Conservation (phyloP, 139 green algal genomes). For the Closterium sp. region DNA sequence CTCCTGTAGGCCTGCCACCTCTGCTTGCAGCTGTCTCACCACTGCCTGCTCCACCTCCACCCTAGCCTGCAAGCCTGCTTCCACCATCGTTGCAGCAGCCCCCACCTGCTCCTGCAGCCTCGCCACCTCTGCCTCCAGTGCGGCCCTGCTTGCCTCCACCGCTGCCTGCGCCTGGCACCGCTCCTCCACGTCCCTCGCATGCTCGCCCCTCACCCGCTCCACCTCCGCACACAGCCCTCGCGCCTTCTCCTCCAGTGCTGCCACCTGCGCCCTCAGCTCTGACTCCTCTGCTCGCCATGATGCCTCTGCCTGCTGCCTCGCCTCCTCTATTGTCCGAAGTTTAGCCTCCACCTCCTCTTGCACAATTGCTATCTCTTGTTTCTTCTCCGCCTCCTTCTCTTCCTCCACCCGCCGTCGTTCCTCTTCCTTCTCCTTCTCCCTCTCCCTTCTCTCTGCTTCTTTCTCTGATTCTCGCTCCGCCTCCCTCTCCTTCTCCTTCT, state of each 20-base stretch:
- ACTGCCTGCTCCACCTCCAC: background rate
- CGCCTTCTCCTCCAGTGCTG: background rate
- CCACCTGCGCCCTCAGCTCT: background rate
- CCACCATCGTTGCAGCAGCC: background rate
- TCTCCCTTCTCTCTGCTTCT: too few relatives aligned
- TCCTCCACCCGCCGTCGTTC: background rate
- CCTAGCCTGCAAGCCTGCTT: background rate
- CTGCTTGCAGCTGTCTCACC: background rate
- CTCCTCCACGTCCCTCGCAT: background rate
- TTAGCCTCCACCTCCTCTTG: background rate
- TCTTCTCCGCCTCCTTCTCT: background rate
- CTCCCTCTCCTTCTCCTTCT: too few relatives aligned
- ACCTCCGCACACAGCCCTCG: background rate
- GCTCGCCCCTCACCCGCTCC: background rate
- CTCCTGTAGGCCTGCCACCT: too few relatives aligned
- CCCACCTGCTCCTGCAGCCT: too few relatives aligned
- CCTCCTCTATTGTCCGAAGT: too few relatives aligned
- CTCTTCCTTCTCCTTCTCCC: too few relatives aligned
- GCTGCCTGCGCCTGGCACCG: background rate
- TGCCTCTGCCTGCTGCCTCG: background rate
- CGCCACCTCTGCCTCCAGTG: background rate
- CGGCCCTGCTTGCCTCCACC: background rate
- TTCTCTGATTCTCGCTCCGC: too few relatives aligned
- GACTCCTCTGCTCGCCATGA: background rate
- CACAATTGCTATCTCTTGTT: background rate